A percentile compares a stretch with the other conserved stretches of the same genome.
Conservation (phyloP, 2,329 filamentous ascomycete species). For the Emergomyces pasteurianus region DNA sequence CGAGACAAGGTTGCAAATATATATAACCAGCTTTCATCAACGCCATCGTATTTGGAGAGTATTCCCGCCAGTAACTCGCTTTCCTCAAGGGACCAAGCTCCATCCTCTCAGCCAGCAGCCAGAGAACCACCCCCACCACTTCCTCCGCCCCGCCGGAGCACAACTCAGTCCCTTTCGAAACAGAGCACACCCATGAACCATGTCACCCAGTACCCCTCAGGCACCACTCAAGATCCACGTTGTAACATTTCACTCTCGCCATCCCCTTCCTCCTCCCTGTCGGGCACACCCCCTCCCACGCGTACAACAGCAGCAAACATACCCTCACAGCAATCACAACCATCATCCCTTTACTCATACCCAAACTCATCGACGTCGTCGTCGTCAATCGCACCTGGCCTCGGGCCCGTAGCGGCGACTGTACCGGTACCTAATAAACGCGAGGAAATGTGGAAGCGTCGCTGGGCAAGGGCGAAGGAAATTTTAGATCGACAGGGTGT, state of each 20-base stretch:
- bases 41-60: conserved; percentile 11
- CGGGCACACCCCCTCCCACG: background rate
- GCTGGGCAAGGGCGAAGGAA: conserved; percentile 35
- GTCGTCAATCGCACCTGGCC: background rate
- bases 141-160: conserved; percentile 19
- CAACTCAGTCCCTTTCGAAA: conserved; percentile 2
- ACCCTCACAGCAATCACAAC: background rate
- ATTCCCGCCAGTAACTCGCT: conserved; percentile 18
- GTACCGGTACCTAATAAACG: conserved; percentile 29
- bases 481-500: conserved; percentile 32
- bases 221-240: background rate
- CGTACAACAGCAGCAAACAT: background rate
- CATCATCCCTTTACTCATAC: background rate
- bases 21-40: conserved; percentile 13
- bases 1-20: conserved; percentile 11
- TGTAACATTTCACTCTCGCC: background rate
- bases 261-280: background rate
- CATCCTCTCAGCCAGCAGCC: conserved; percentile 18
- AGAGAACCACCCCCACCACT: conserved; percentile 12
- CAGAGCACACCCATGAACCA: background rate
- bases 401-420: background rate
- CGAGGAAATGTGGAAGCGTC: conserved; percentile 37
- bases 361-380: conserved; percentile 2
- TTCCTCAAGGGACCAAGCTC: conserved; percentile 1
- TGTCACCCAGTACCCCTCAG: background rate